Evolutionary conservation across 2,329 filamentous ascomycete genomes (phyloP), one percentile per base, ranked within the genome.

Genomic region (Ophiostoma quercus): DNA sequence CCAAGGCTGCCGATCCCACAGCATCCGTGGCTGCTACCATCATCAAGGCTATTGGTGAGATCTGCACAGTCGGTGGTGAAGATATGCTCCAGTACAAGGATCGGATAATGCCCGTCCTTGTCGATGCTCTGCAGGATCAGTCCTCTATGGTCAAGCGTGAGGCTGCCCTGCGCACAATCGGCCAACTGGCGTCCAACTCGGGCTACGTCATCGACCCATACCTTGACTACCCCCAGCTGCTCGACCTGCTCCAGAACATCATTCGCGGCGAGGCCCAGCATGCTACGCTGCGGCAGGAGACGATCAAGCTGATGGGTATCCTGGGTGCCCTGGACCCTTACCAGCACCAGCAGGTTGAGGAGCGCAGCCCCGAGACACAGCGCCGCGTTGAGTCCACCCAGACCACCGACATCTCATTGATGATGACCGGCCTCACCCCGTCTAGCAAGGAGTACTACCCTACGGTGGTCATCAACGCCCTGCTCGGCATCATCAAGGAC

Each of bases 401-500:
- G 70, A 82, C 96, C 75, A 96, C 94, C 0, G 95, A 99, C 79
- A 96, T 99, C 65, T 95, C 94, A 3, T 84, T 99, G 39, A 98
- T 99, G 84, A 99, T 99, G 94, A 93, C 92, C 60, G 95, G 96
- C 16, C 84, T 97, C 57, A 98, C 94, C 0, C 96, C 95, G 0
- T 98, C 94, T 0, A 97, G 92, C 76, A 97, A 99, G 77, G 95
- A 99, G 76, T 99, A 99, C 79, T 99, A 97, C 77, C 95, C 95
- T 0, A 99, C 95, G 0, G 93, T 99, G 22, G 95, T 97, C 66
- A 97, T 99, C 77, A 97, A 97, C 76, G 96, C 95, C 1, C 85
- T 99, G 12, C 88, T 99, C 76, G 90, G 93, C 70, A 94, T 99
- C 74, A 81, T 99, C 47, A 96, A 94, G 76, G 95, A 99, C 75